A percentile compares a stretch with the other conserved stretches of the same genome.
Conservation (phyloP, 164 flowering plant genomes). For the Magnolia officinalis region DNA sequence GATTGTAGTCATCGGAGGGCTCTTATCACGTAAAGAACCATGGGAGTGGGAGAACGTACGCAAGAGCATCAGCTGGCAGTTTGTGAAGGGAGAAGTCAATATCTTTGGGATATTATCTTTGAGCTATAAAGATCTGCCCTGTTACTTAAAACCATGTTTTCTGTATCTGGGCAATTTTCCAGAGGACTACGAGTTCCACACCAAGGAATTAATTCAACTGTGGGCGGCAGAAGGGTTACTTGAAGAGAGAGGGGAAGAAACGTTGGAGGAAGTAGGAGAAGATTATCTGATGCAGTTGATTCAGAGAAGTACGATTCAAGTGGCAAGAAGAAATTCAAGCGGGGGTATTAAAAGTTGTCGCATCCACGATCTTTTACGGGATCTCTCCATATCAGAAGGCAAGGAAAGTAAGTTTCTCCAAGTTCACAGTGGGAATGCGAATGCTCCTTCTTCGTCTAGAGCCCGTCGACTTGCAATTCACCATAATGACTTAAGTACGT, state of each 20-base stretch:
- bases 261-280: slow-evolving; percentile 9
- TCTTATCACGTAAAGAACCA: not conserved
- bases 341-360: not conserved
- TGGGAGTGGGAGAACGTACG: not conserved
- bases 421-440: not conserved
- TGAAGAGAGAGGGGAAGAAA: not conserved
- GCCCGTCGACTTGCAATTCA: not conserved
- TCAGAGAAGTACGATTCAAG: not conserved
- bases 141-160: not conserved
- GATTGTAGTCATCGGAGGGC: not conserved
- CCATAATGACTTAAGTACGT: not conserved
- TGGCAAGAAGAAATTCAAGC: not conserved
- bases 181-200: not conserved
- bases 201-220: slow-evolving; percentile 1
- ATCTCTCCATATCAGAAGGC: not conserved
- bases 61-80: not conserved
- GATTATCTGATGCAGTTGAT: slow-evolving; percentile 5
- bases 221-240: slow-evolving; percentile 5
- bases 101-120: not conserved
- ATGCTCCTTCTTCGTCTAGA: not conserved
- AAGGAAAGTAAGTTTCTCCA: not conserved
- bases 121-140: not conserved
- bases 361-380: not conserved
- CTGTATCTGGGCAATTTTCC: slow-evolving; percentile 6
- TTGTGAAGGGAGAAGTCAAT: not conserved